Conservation (phyloP, 2,329 filamentous ascomycete species). For the Amesomyces nigricolor region DNA sequence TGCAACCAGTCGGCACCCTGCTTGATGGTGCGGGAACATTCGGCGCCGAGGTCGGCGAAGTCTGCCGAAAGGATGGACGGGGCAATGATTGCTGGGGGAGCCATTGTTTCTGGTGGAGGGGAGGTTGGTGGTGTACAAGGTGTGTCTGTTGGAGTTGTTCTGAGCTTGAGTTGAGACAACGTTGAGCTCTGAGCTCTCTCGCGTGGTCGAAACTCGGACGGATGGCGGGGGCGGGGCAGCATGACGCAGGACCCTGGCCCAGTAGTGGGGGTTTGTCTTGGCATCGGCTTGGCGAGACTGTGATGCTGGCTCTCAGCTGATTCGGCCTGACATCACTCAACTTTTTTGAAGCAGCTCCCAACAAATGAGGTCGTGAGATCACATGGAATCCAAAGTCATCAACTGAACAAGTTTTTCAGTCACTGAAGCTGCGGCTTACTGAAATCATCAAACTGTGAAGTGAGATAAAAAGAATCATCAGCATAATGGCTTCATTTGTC, state of each 20-base stretch:
- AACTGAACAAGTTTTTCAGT: neutral
- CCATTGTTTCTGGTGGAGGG: slow-evolving; percentile 51
- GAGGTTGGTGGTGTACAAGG: neutral
- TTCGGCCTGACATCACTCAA: slow-evolving; percentile 18
- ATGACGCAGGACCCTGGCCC: neutral
- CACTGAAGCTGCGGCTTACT: neutral
- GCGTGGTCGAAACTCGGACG: neutral
- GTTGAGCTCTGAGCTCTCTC: neutral
- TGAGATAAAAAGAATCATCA: neutral
- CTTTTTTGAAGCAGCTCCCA: slow-evolving; percentile 7
- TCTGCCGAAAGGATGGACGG: slow-evolving; percentile 98
- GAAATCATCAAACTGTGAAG: neutral
- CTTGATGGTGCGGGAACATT: slow-evolving; percentile 79
- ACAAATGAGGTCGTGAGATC: slow-evolving; percentile 10
- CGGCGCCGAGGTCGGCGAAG: slow-evolving; percentile 81
- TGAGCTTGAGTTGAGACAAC: slow-evolving; percentile 1
- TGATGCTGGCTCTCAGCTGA: neutral
- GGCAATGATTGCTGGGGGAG: slow-evolving; percentile 87
- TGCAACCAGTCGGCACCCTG: slow-evolving; percentile 90
- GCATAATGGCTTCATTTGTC: slow-evolving; percentile 26
- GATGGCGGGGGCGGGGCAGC: slow-evolving; percentile 20
- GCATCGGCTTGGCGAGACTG: neutral
- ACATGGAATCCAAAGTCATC: neutral
- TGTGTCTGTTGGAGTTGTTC: neutral
- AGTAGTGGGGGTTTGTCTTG: neutral